Base-by-base conservation (phyloP, 768 basidiomycete species). In the Strobilomyces echinocephalus region DNA sequence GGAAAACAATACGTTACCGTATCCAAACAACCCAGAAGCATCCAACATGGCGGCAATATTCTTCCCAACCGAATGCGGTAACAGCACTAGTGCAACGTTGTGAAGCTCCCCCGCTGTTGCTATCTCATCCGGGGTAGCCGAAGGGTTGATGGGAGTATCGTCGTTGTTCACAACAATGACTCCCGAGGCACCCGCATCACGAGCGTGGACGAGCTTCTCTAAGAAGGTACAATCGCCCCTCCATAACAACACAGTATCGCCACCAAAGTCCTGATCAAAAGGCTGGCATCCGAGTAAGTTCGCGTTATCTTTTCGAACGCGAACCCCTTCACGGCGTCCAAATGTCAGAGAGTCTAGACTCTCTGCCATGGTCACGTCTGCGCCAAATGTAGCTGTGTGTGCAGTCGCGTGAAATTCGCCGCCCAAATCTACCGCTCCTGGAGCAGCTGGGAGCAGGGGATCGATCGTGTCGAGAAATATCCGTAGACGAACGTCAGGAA, bases 141-240 rank as follows among this genome's bases (percentile, higher is more conserved):
- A 83, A 20, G 90, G 89, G 61, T 85, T 88, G 41, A 91, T 76
- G 14, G 69, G 63, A 8, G 56, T 42, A 20, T 89, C 83, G 28
- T 83, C 78, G 53, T 84, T 74, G 64, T 81, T 85, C 63, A 88
- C 71, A 40, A 95, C 83, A 14, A 98, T 70, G 9, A 94, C 81
- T 1, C 91, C 95, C 0, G 79, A 78, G 5, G 92, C 91, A 1
- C 82, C 86, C 1, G 85, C 88, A 9, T 75, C 71, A 16, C 78
- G 77, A 5, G 93, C 94, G 42, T 76, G 57, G 12, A 82, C 46
- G 15, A 95, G 75, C 72, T 99, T 99, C 59, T 90, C 80, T 14
- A 91, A 69, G 71, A 98, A 97, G 9, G 92, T 87, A 69, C 95
- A 98, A 5, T 76, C 80, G 6, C 95, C 95, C 28, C 95, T 80